Base-by-base conservation (phyloP, 768 basidiomycete genomes). In the Serendipita sp. region DNA sequence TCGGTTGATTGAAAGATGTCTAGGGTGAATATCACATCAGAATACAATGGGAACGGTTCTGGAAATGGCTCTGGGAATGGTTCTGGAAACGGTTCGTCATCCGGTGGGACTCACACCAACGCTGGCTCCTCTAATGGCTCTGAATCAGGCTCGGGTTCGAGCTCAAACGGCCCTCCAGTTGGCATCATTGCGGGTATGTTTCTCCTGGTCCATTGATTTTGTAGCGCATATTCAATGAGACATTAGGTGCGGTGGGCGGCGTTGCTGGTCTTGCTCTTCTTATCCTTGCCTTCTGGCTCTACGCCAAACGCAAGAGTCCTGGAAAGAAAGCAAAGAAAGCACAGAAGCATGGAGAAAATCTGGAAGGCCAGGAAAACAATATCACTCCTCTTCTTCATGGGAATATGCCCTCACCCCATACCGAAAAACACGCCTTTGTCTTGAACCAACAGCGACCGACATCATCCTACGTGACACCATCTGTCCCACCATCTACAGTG, bases 191-290 rank as follows among this genome's bases (percentile, higher is more conserved):
- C 53, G 9, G 53, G 53, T 58, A 58, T n/a, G 53, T n/a, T 28
- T 13, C 28, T 58, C 53, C n/a, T n/a, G n/a, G n/a, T 31, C 9
- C 33, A n/a, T n/a, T 58, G 4, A 28, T 58, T 58, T 58, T 38
- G 38, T 38, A 38, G 38, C 5, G 14, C 14, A 58, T 5, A 34
- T 30, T 11, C 20, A 22, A 24, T 24, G 14, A 11, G 41, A 22
- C 33, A 33, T 56, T 26, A 58, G 62, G 62, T 33, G 62, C n/a
- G 42, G 48, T 56, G 4, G 62, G 62, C 11, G 62, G 51, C 16
- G 44, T 17, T 16, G 51, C 45, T 22, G 62, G 45, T 3, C 44
- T 34, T 30, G 24, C 20, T 51, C 30, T 63, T 5, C 30, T 63
- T 20, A 16, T 56, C 24, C 50, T 63, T 22, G 48, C 20, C n/a